A percentile compares a stretch with the other conserved stretches of the same genome.
These are phyloP conservation scores for Ceratocystis diversiconidia DNA, from an alignment of 2,329 filamentous ascomycete genomes.

Conservation along the genomic window DNA sequence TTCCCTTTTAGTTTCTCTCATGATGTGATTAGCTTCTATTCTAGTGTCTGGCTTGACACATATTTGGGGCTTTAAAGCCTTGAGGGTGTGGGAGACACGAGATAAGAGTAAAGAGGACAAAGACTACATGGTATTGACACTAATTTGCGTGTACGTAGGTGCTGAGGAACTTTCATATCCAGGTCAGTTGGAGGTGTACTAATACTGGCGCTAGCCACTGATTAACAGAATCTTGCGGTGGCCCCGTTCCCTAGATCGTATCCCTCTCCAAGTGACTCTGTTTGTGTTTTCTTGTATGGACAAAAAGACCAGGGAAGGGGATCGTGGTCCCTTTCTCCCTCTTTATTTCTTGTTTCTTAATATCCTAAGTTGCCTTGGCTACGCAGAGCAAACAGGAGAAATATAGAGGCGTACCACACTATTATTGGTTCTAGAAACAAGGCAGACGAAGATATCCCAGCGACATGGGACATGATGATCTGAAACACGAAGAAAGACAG, in stretches of 20 bases:
- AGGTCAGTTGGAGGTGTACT: background rate
- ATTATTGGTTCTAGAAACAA: background rate
- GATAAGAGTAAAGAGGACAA: background rate
- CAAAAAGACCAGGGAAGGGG: too few species aligned
- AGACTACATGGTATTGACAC: background rate
- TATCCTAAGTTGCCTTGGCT: background rate
- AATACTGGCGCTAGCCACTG: background rate
- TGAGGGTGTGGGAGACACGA: background rate
- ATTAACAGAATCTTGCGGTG: background rate
- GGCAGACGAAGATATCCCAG: background rate
- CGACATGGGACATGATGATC: background rate
- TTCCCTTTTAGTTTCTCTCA: constrained; percentile 1
- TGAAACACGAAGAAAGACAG: background rate
- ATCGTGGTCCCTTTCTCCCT: background rate
- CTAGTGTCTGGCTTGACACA: background rate
- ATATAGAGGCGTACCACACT: background rate
- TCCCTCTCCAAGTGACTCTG: background rate
- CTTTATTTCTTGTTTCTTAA: background rate
- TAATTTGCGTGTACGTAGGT: background rate
- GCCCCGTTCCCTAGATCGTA: background rate
- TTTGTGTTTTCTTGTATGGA: background rate
- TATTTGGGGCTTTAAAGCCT: background rate
- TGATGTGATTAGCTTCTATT: background rate
- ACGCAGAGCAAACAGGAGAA: background rate
- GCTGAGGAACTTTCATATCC: background rate